A percentile compares a stretch with the other conserved stretches of the same genome.
These are phyloP conservation scores for Trichoderma sp. DNA, from an alignment of 2,329 filamentous ascomycete genomes.

Conservation along the genomic window DNA sequence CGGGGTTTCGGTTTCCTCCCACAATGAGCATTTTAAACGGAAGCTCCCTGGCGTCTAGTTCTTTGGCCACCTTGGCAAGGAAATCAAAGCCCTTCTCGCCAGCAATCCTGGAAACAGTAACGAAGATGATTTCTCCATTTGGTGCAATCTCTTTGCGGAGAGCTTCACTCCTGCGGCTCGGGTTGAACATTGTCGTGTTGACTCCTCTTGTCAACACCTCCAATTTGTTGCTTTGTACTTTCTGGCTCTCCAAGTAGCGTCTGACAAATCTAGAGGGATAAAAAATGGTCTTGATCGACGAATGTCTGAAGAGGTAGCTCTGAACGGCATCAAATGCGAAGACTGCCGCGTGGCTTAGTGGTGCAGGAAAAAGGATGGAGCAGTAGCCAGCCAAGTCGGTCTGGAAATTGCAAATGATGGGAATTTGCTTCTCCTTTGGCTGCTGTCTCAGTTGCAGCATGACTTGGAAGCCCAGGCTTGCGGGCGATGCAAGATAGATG, in stretches of 20 bases:
- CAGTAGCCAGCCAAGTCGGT: slow-evolving; percentile 71
- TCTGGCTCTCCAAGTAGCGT: slow-evolving; percentile 59
- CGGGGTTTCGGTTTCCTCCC: slow-evolving; percentile 65
- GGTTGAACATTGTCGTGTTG: slow-evolving; percentile 63
- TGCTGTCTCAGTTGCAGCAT: slow-evolving; percentile 68
- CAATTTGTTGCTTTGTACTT: slow-evolving; percentile 58
- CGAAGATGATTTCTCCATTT: slow-evolving; percentile 63
- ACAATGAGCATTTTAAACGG: slow-evolving; percentile 67
- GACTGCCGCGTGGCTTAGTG: slow-evolving; percentile 62
- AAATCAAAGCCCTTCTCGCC: slow-evolving; percentile 73
- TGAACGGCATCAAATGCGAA: slow-evolving; percentile 64
- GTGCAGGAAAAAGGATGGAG: slow-evolving; percentile 66
- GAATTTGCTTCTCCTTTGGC: slow-evolving; percentile 53
- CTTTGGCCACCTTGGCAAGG: slow-evolving; percentile 56
- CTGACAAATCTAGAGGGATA: slow-evolving; percentile 67
- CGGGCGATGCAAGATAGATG: slow-evolving; percentile 70
- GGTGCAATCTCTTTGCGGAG: slow-evolving; percentile 59
- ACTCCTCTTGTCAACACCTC: slow-evolving; percentile 65
- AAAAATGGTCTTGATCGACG: slow-evolving; percentile 65
- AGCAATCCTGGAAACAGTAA: slow-evolving; percentile 67
- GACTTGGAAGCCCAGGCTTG: slow-evolving; percentile 70
- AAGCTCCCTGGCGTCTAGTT: slow-evolving; percentile 57
- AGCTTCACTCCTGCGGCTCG: slow-evolving; percentile 51
- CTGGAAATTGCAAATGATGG: slow-evolving; percentile 69
- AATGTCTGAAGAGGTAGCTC: slow-evolving; percentile 65